These are phyloP conservation scores for Monosporascus sp. DNA, from an alignment of 2,329 filamentous ascomycete genomes.

Conservation along the genomic window DNA sequence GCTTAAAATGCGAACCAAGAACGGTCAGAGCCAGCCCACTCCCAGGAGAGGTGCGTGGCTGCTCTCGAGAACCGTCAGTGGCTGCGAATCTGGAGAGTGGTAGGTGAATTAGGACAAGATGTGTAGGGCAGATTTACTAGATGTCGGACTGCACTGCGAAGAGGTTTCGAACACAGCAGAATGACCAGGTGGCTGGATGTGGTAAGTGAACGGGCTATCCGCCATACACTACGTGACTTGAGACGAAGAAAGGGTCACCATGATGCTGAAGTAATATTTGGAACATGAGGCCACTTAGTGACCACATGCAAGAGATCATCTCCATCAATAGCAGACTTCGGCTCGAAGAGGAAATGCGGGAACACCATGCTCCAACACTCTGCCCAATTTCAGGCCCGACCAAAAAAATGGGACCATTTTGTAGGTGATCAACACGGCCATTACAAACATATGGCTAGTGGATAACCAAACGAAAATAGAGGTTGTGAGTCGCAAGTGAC, in stretches of 20 bases:
- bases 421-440: too few species aligned
- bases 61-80: neutral
- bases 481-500: too few species aligned
- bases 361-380: neutral
- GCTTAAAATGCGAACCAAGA: neutral
- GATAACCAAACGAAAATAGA: too few species aligned
- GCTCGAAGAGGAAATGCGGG: neutral
- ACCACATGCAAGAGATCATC: neutral
- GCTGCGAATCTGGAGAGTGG: neutral
- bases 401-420: neutral
- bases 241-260: neutral
- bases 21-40: neutral
- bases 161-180: too few species aligned
- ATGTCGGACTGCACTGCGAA: too few species aligned
- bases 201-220: neutral
- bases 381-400: neutral
- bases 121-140: too few species aligned
- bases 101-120: too few species aligned
- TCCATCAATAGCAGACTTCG: neutral
- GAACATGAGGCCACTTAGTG: neutral
- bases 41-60: neutral
- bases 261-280: neutral
- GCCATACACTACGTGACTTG: neutral
- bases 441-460: too few species aligned
- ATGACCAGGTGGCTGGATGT: too few species aligned